Evolutionary conservation across 495 filamentous ascomycete genomes (phyloP), one percentile per base, ranked within the genome.

Genomic region (Glonium stellatum): DNA sequence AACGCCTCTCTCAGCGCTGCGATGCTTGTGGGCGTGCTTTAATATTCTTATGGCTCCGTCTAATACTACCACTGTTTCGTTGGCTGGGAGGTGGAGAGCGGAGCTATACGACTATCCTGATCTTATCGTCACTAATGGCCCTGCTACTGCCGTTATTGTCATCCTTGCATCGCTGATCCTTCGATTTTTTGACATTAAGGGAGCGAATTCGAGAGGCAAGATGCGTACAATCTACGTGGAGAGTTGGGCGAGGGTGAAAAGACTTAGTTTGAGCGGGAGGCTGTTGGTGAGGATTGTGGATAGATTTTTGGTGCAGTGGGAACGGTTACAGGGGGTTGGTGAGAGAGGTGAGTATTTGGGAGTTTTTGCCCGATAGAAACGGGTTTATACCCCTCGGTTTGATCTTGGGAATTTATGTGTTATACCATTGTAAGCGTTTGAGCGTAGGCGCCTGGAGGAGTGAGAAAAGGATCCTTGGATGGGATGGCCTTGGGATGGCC

Each of bases 41-140:
- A 22, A 15, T 1, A 23, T 51, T 23, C 21, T 51, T 8, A 13
- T 3, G 4, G 39, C 39, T 44, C 39, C 39, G 4, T 44, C 39
- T 44, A 8, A 4, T 4, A 46, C 15, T 10, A 21, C 47, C 4
- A 23, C 10, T 8, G 57, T 21, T 46, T 51, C 54, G 58, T 52
- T 64, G 60, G 36, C 37, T 67, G 53, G 8, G 39, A 34, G 48
- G 18, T 15, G 10, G 21, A 22, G 0, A 31, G 48, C 25, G 5
- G 48, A 15, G 18, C 13, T 13, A 31, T 51, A 50, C 21, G 15
- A 63, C 51, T 75, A 78, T 58, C 88, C 88, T 0, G 85, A 90
- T 71, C 69, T 96, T 13, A 84, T 98, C 52, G 68, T 97, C 18
- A 87, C 84, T 39, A 96, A 98, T 71, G 93, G 93, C 0, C 93